Evolutionary conservation across 2,329 filamentous ascomycete genomes (phyloP), one percentile per base, ranked within the genome.

Genomic region (Fusarium zealandicum): DNA sequence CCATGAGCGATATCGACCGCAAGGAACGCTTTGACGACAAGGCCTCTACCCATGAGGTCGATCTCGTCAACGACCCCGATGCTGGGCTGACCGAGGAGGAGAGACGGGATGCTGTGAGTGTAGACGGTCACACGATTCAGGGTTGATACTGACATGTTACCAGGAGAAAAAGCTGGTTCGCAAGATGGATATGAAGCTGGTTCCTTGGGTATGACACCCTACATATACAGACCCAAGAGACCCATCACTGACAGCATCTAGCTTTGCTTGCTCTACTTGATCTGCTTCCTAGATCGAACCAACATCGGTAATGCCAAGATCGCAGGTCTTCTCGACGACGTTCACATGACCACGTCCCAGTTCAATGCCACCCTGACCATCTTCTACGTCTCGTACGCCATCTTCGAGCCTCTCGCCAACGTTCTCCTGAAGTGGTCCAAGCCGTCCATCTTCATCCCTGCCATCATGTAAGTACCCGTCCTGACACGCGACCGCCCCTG

Each of bases 381-480:
- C 64, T 96, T 96, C 77, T 96, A 96, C 76, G 80, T 96, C 42
- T 92, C 89, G 1, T 96, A 96, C 70, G 82, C 90, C 2, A 74
- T 92, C 28, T 92, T 91, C 59, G 91, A 95, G 71, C 85, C 86
- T 0, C 66, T 92, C 36, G 92, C 90, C 54, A 96, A 96, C 70
- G 78, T 93, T 39, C 74, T 96, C 18, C 84, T 96, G 54, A 96
- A 96, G 75, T 82, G 80, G 14, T 76, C 90, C 57, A 82, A 86
- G 1, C 92, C 92, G 0, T 90, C 88, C 32, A 75, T 93, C 46
- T 96, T 96, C 69, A 85, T 96, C 49, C 89, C 92, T 2, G 77
- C 82, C 27, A 96, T 96, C 68, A 96, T 96, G 88, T 80, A 83
- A 63, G 79, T 82, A 17, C 13, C 14, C 28, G 30, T 12, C 11